Evolutionary conservation across 805 yeast species (phyloP).

Genomic region (Metschnikowia santaceciliae): DNA sequence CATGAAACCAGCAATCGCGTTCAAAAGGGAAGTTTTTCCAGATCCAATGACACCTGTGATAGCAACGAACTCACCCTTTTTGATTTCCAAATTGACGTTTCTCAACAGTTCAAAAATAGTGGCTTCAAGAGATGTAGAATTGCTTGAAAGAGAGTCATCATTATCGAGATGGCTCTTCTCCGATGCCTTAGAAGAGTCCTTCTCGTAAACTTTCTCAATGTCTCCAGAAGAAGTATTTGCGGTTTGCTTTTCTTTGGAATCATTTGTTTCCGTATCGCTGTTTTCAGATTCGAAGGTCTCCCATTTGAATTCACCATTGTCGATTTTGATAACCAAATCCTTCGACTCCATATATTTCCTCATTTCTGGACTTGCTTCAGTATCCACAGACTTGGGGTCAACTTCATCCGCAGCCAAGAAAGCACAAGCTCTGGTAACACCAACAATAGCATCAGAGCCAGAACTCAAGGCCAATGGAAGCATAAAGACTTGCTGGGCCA

Average conservation of each 20-base stretch:
- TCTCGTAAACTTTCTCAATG: neutral
- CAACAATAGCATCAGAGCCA: slow-evolving; percentile 63
- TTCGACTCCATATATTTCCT: slow-evolving; percentile 22
- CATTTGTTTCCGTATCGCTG: slow-evolving; percentile 20
- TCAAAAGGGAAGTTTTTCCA: slow-evolving; percentile 72
- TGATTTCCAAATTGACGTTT: slow-evolving; percentile 49
- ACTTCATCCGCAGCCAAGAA: slow-evolving; percentile 46
- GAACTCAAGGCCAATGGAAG: slow-evolving; percentile 69
- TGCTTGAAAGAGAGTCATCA: neutral
- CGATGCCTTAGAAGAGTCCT: neutral
- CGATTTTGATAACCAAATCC: slow-evolving; percentile 44
- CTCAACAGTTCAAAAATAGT: slow-evolving; percentile 42
- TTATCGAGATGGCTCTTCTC: neutral
- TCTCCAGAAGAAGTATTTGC: slow-evolving; percentile 3
- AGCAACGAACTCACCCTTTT: slow-evolving; percentile 67
- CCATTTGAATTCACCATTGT: slow-evolving; percentile 66
- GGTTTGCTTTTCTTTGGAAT: neutral
- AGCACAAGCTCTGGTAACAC: slow-evolving; percentile 53
- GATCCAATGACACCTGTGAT: slow-evolving; percentile 80
- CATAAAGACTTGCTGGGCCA: slow-evolving; percentile 61
- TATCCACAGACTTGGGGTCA: slow-evolving; percentile 29
- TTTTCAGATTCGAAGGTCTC: slow-evolving; percentile 30
- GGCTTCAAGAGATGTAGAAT: slow-evolving; percentile 14
- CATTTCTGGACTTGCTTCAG: slow-evolving; percentile 24
- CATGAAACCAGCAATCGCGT: slow-evolving; percentile 73